Evolutionary conservation across 192 early-diverging fungal species (phyloP).

Genomic region (Diversispora epigaea): DNA sequence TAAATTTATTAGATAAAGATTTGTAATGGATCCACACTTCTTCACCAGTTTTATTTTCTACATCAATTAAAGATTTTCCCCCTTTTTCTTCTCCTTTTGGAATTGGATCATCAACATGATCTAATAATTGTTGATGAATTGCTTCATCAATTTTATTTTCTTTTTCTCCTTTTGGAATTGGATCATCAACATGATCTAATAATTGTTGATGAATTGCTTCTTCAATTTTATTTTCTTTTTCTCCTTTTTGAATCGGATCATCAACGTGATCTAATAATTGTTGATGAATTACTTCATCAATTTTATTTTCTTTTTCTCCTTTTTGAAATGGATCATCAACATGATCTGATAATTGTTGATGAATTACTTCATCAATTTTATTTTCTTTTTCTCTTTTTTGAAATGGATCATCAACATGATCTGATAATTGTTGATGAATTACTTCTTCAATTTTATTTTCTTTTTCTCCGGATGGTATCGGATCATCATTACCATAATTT

Average conservation of each 20-base stretch:
- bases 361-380: not conserved
- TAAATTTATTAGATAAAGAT: not conserved
- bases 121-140: not conserved
- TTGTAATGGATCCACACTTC: slow-evolving; percentile 8
- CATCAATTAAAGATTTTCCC: not conserved
- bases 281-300: not conserved
- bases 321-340: not conserved
- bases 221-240: not conserved
- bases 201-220: not conserved
- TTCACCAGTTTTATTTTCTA: not conserved
- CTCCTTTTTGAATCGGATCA: not conserved
- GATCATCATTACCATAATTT: not conserved
- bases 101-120: not conserved
- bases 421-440: not conserved
- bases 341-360: not conserved
- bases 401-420: not conserved
- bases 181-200: not conserved
- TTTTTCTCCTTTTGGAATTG: not conserved
- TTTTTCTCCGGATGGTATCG: no score
- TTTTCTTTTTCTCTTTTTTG: not conserved
- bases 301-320: not conserved
- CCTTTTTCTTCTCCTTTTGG: not conserved
- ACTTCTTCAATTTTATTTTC: not conserved
- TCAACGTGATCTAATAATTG: not conserved
- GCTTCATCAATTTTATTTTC: no score